Evolutionary conservation across 2,329 filamentous ascomycete genomes (phyloP), one percentile per base, ranked within the genome.

Genomic region (Colletotrichum filicis): DNA sequence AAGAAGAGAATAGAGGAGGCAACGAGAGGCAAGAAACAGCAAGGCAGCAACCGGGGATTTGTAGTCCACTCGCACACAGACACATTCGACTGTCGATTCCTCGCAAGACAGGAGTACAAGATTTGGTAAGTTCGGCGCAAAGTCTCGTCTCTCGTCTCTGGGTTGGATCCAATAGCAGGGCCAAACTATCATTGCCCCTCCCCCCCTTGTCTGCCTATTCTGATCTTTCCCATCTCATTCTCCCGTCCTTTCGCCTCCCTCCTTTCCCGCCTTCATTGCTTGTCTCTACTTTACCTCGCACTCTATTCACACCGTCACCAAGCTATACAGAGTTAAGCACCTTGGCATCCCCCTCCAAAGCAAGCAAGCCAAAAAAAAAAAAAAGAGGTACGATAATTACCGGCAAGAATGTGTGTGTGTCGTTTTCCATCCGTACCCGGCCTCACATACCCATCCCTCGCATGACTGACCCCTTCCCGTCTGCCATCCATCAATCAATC

Each of bases 401-500:
- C 7, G 46, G 59, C 16, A 53, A 52, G 59, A 32, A 52, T 28
- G 19, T 11, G 37, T 63, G 24, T 52, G 24, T 42, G 26, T 32
- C 37, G 26, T 32, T 26, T 63, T 63, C 59, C 58, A 46, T 30
- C 11, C 19, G 37, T 30, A 22, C 28, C 22, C 19, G 42, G 42
- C 42, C 42, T 28, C 14, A 42, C 22, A 46, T 35, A 11, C 32
- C 35, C 57, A 61, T 55, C 28, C 64, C n/a, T 56, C 28, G 49
- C 63, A 60, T 60, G 42, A 30, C 52, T 60, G 32, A 19, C 12
- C 59, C 53, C 26, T 55, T 53, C 68, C 68, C 55, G 68, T 58
- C 55, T 53, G 61, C n/a, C 68, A 62, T 32, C 61, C 30, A 53
- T 60, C 57, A 63, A 61, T 71, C 49, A 56, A 58, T 71, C 63